Conservation (phyloP, 495 filamentous ascomycete species). For the Collariella sp. region DNA sequence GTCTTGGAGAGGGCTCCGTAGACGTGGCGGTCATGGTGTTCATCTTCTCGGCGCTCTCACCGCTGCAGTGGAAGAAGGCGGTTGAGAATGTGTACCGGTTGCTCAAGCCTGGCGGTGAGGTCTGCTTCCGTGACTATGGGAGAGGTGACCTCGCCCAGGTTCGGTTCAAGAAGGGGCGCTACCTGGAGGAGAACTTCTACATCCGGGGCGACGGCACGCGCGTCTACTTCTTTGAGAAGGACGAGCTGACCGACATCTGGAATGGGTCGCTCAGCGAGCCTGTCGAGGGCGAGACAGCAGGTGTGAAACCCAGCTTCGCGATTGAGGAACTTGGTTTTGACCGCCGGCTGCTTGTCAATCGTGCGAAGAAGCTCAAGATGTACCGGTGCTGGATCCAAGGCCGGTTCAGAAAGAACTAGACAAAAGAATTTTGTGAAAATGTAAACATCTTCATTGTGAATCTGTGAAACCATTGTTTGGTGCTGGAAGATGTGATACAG, state of each 20-base stretch:
- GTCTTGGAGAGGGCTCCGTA: constrained; percentile 62
- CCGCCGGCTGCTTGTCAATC: constrained; percentile 82
- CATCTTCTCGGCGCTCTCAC: constrained; percentile 87
- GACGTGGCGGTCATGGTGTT: constrained; percentile 93
- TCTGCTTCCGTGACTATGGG: constrained; percentile 93
- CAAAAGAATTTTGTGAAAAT: not conserved
- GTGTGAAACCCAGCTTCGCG: constrained; percentile 45
- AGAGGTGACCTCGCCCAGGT: constrained; percentile 93
- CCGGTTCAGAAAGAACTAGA: constrained; percentile 66
- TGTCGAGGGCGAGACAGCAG: constrained; percentile 21
- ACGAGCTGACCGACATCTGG: constrained; percentile 77
- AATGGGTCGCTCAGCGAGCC: constrained; percentile 29
- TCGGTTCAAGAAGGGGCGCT: constrained; percentile 86
- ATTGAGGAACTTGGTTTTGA: constrained; percentile 72
- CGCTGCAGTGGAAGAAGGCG: constrained; percentile 73
- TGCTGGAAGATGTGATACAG: too few relatives aligned
- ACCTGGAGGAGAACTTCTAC: constrained; percentile 93
- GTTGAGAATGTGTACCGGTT: constrained; percentile 71
- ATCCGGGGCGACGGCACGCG: constrained; percentile 90
- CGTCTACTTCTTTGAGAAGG: constrained; percentile 92
- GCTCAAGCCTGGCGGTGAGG: constrained; percentile 79
- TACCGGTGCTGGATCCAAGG: constrained; percentile 97
- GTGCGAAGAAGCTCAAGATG: constrained; percentile 87
- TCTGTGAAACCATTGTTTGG: too few relatives aligned
- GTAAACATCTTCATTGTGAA: too few relatives aligned